Conservation (phyloP, 805 yeast genomes). For the Gaillardinia entomophila region DNA sequence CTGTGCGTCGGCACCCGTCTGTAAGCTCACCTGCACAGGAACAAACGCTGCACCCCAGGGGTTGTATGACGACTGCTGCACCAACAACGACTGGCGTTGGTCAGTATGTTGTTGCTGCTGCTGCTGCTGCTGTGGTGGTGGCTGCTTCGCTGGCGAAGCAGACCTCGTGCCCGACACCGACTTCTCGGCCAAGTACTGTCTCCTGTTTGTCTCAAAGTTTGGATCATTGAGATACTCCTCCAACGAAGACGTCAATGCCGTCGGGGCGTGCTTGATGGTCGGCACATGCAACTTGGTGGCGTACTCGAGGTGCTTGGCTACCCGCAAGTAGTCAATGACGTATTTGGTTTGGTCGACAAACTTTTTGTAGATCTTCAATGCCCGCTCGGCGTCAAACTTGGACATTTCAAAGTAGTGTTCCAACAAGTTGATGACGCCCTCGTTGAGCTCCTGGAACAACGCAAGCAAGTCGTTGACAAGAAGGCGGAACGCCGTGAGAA, state of each 20-base stretch:
- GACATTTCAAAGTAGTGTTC: conserved; percentile 96
- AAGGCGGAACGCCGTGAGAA: conserved; percentile 78
- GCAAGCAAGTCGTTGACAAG: conserved; percentile 86
- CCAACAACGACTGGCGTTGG: conserved; percentile 17
- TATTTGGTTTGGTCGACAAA: conserved; percentile 83
- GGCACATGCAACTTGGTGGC: conserved; percentile 90
- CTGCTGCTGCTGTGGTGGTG: conserved; percentile 3
- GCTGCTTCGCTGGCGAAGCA: conserved; percentile 1
- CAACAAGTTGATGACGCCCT: conserved; percentile 88
- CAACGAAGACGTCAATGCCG: conserved; percentile 78
- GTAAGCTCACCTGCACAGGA: conserved; percentile 1
- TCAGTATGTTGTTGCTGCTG: conserved; percentile 2
- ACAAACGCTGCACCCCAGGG: conserved; percentile 30
- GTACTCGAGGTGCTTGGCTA: conserved; percentile 83
- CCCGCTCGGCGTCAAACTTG: conserved; percentile 76
- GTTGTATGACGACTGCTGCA: conserved; percentile 33
- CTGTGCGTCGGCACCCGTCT: neutral
- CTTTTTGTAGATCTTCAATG: conserved; percentile 74
- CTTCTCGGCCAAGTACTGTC: conserved; percentile 71
- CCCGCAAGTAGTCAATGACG: conserved; percentile 81
- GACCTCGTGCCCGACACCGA: conserved; percentile 25
- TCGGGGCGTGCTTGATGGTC: conserved; percentile 94
- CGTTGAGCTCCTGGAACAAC: conserved; percentile 84
- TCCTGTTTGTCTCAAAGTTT: conserved; percentile 71
- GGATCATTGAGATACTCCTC: conserved; percentile 88